Evolutionary conservation across 2,329 filamentous ascomycete genomes (phyloP).

Genomic region (Fusarium incarnatum): DNA sequence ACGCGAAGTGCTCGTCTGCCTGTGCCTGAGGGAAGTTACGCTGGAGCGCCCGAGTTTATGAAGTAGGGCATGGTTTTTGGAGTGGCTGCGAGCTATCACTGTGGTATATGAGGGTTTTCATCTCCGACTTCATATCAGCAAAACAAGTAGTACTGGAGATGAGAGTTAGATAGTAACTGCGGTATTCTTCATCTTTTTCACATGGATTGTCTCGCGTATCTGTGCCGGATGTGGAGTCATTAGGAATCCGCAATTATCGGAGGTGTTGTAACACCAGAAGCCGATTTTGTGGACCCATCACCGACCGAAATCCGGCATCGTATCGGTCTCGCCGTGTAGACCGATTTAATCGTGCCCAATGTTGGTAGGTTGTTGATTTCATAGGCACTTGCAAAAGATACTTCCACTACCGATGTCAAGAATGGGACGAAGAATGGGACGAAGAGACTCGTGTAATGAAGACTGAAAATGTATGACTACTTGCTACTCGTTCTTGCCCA

Average conservation of each 20-base stretch:
- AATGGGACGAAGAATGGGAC: background rate
- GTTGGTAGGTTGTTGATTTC: background rate
- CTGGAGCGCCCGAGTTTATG: constrained; percentile 24
- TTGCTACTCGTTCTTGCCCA: background rate
- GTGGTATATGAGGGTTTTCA: background rate
- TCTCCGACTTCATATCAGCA: background rate
- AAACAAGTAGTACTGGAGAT: background rate
- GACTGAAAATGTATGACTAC: background rate
- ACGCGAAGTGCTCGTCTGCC: constrained; percentile 57
- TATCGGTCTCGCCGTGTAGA: constrained; percentile 5
- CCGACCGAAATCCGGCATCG: constrained; percentile 25
- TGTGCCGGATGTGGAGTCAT: background rate
- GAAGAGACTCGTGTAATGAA: background rate
- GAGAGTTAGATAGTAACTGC: background rate
- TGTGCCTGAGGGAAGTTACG: constrained; percentile 54
- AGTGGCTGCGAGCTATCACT: background rate
- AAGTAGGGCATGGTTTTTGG: background rate
- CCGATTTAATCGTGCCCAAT: background rate
- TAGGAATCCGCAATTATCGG: constrained; percentile 30
- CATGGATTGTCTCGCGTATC: constrained; percentile 1
- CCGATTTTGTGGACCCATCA: constrained; percentile 29
- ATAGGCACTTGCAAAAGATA: background rate
- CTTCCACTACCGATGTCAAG: background rate
- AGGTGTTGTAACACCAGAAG: constrained; percentile 24
- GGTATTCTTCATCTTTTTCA: background rate